Conservation (phyloP, 805 yeast genomes). For the Brettanomyces bruxellensis region DNA sequence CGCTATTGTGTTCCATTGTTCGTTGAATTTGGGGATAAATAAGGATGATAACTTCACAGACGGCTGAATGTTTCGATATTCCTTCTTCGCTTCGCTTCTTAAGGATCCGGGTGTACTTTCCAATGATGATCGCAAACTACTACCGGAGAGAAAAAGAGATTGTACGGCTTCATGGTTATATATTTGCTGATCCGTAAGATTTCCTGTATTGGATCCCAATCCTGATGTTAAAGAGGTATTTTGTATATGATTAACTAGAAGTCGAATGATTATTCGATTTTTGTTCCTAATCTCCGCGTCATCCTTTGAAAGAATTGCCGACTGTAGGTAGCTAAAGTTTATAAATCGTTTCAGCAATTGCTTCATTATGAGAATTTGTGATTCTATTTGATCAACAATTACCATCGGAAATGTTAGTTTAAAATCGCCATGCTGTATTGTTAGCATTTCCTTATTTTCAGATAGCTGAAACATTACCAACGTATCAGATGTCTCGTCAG, state of each 20-base stretch:
- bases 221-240: constrained; percentile 10
- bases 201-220: not conserved
- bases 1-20: no score
- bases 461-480: not conserved
- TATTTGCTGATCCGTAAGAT: constrained; percentile 11
- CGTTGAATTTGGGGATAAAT: no score
- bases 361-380: not conserved
- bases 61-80: not conserved
- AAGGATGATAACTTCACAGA: no score
- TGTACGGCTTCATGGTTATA: constrained; percentile 11
- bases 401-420: not conserved
- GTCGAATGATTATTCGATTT: constrained; percentile 15
- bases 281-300: constrained; percentile 11
- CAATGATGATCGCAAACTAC: constrained; percentile 8
- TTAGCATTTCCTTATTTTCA: not conserved
- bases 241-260: constrained; percentile 14
- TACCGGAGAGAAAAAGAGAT: constrained; percentile 10
- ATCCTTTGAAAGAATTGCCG: constrained; percentile 5
- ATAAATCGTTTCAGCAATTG: constrained; percentile 3
- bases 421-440: not conserved
- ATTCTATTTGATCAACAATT: not conserved
- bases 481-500: not conserved
- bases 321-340: constrained; percentile 7
- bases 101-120: constrained; percentile 5
- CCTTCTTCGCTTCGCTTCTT: not conserved